These are phyloP conservation scores for Simplicillium aogashimaense DNA, from an alignment of 2,329 filamentous ascomycete species.

Conservation along the genomic window DNA sequence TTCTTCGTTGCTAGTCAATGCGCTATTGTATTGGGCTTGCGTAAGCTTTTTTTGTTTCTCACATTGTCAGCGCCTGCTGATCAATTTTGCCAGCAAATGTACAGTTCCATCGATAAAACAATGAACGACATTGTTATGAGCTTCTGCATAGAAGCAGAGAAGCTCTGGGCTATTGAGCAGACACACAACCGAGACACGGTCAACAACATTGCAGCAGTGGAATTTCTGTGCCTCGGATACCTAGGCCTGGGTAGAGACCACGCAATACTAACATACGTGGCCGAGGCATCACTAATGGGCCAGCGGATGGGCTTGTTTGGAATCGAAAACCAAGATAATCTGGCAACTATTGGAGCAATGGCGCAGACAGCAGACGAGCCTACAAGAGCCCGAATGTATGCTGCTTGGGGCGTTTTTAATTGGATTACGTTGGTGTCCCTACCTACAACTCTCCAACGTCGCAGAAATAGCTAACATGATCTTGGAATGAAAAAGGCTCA, in stretches of 20 bases:
- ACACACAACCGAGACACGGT: slow-evolving; percentile 10
- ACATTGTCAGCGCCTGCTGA: neutral
- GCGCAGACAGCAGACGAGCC: neutral
- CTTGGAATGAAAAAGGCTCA: slow-evolving; percentile 11
- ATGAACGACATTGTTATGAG: slow-evolving; percentile 8
- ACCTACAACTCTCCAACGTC: neutral
- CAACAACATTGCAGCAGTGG: slow-evolving; percentile 18
- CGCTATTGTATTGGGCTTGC: slow-evolving; percentile 22
- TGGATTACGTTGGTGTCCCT: slow-evolving; percentile 23
- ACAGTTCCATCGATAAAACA: slow-evolving; percentile 16
- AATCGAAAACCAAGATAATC: neutral
- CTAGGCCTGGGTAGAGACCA: slow-evolving; percentile 25
- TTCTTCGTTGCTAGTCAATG: slow-evolving; percentile 22
- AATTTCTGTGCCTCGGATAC: slow-evolving; percentile 22
- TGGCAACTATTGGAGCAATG: slow-evolving; percentile 1
- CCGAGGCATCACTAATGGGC: slow-evolving; percentile 18
- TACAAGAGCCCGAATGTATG: slow-evolving; percentile 9
- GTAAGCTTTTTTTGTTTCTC: slow-evolving; percentile 15
- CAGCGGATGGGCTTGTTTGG: slow-evolving; percentile 18
- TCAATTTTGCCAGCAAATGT: slow-evolving; percentile 21
- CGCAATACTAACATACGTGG: slow-evolving; percentile 18
- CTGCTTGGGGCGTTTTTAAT: slow-evolving; percentile 24
- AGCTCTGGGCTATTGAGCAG: slow-evolving; percentile 12
- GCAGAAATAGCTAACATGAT: neutral
- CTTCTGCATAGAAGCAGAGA: slow-evolving; percentile 18